Evolutionary conservation across 345 rosid genomes (phyloP).

Genomic region (Reutealis trisperma): DNA sequence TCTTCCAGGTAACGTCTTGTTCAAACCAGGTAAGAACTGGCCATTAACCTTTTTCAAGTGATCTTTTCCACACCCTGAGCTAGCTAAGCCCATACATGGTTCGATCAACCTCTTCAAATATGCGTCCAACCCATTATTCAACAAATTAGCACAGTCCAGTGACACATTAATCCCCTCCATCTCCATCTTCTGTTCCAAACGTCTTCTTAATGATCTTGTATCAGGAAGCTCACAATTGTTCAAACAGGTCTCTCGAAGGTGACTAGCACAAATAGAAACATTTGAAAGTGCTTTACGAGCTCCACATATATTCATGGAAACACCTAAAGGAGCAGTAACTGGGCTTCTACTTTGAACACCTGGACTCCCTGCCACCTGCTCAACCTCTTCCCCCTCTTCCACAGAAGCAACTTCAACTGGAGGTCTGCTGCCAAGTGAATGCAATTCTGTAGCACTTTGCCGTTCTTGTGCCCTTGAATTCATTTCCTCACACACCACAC

Average conservation of each 20-base stretch:
- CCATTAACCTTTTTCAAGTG: constrained; percentile 23
- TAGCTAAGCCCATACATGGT: constrained; percentile 65
- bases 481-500: constrained; percentile 48
- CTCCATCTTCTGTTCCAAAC: constrained; percentile 69
- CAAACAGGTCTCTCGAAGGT: constrained; percentile 49
- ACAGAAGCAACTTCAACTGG: constrained; percentile 76
- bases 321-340: constrained; percentile 83
- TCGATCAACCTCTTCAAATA: constrained; percentile 72
- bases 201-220: constrained; percentile 63
- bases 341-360: constrained; percentile 75
- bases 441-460: constrained; percentile 68
- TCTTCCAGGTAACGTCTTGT: constrained; percentile 27
- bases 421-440: constrained; percentile 82
- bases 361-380: constrained; percentile 74
- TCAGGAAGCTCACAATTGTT: constrained; percentile 67
- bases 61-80: constrained; percentile 39
- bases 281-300: constrained; percentile 44
- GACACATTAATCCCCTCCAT: constrained; percentile 56
- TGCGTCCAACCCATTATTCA: constrained; percentile 70
- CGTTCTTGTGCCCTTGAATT: constrained; percentile 57
- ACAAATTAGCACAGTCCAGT: constrained; percentile 58
- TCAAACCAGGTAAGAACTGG: constrained; percentile 19
- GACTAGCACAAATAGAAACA: constrained; percentile 24
- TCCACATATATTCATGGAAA: constrained; percentile 51
- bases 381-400: constrained; percentile 97